Conservation (phyloP, 257 asterid species). For the Solanum boliviense region DNA sequence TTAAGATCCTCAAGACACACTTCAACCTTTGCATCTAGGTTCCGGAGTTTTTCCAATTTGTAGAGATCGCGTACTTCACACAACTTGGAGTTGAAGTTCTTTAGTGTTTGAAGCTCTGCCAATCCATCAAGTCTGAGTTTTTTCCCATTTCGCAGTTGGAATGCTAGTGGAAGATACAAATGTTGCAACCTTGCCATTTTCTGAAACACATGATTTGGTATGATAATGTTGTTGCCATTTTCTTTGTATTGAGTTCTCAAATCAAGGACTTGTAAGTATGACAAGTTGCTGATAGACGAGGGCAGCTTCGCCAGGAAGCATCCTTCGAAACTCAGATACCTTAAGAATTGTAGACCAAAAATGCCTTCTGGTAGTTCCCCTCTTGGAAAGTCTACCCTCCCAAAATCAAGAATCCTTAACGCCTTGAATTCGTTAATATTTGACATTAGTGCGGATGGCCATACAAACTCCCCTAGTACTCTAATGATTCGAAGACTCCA, state of each 20-base stretch:
- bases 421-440: not conserved
- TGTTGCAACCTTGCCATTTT: slow-evolving; percentile 1
- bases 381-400: not conserved
- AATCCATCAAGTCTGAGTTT: slow-evolving; percentile 3
- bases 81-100: slow-evolving; percentile 3
- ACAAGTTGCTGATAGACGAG: slow-evolving; percentile 3
- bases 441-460: not conserved
- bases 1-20: not conserved
- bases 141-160: not conserved
- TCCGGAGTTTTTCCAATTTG: not conserved
- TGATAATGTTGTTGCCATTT: not conserved
- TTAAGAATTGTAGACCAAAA: not conserved
- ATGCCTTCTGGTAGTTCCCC: not conserved
- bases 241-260: not conserved
- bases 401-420: slow-evolving; percentile 5
- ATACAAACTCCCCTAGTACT: not conserved
- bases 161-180: slow-evolving; percentile 15
- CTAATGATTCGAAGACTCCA: slow-evolving; percentile 8
- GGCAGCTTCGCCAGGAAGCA: slow-evolving; percentile 11
- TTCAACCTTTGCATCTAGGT: not conserved
- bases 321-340: slow-evolving; percentile 18
- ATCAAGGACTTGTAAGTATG: slow-evolving; percentile 16
- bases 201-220: not conserved
- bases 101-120: slow-evolving; percentile 10
- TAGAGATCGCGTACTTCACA: slow-evolving; percentile 1